phyloP scores from a whole-genome alignment of 176 grass and related monocot species.

The Triticum aestivum region IWGSC_CS_RefSeq_v2.1 NC_057808.1:335457013-335457512 shows the following conservation, averaged over 20 bases:
- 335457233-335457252: neutral
- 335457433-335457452: slow-evolving; percentile 63
- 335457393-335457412: neutral
- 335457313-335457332: slow-evolving; percentile 43
- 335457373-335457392: slow-evolving; percentile 51
- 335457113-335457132: slow-evolving; percentile 23
- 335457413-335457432: slow-evolving; percentile 12
- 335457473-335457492: slow-evolving; percentile 65
- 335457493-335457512: slow-evolving; percentile 21
- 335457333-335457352: slow-evolving; percentile 54
- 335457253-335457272: neutral
- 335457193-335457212: slow-evolving; percentile 48
- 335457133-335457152: slow-evolving; percentile 46
- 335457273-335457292: neutral
- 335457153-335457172: slow-evolving; percentile 52
- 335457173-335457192: slow-evolving; percentile 75
- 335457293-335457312: neutral
- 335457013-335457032: slow-evolving; percentile 35
- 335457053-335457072: neutral
- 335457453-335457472: neutral
- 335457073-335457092: slow-evolving; percentile 17
- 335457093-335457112: slow-evolving; percentile 10
- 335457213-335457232: neutral
- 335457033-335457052: slow-evolving; percentile 1
- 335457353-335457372: slow-evolving; percentile 61